These are phyloP conservation scores for Aurantiochytrium sp. DNA, from an alignment of 108 stramenopile genomes.

Conservation along the genomic window DNA sequence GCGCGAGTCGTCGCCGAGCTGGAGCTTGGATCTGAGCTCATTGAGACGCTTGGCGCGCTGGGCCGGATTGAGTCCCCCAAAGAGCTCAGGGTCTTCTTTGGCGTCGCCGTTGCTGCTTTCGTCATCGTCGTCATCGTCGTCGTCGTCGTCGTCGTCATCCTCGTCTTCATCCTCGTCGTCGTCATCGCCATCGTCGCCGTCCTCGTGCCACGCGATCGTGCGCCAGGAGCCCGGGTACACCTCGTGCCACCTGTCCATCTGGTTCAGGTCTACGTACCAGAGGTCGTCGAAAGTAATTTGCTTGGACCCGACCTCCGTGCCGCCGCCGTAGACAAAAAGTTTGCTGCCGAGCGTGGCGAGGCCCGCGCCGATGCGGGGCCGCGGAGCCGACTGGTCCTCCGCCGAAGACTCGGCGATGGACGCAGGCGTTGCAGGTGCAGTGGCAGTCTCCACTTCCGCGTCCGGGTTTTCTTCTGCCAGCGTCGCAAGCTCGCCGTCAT, in stretches of 20 bases:
- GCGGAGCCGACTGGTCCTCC: not conserved
- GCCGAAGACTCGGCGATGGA: not conserved
- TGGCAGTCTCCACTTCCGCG: not conserved
- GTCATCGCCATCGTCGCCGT: not conserved
- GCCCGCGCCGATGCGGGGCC: constrained; percentile 9
- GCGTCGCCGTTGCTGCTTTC: not conserved
- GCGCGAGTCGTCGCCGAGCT: constrained; percentile 3
- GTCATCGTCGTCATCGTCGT: constrained; percentile 16
- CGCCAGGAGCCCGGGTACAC: not conserved
- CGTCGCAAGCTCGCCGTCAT: not conserved
- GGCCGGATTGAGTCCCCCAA: not conserved
- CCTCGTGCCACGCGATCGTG: not conserved
- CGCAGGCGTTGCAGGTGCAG: not conserved
- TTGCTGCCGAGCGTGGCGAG: not conserved
- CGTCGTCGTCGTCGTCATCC: not conserved
- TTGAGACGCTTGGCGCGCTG: not conserved
- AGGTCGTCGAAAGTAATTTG: constrained; percentile 2
- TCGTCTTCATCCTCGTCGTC: constrained; percentile 13
- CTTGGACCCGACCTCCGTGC: not conserved
- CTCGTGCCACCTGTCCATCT: constrained; percentile 17
- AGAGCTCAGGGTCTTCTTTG: not conserved
- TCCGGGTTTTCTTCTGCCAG: not conserved
- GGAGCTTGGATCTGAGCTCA: not conserved
- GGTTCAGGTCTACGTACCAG: constrained; percentile 19
- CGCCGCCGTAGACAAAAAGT: not conserved